Evolutionary conservation across 2,329 filamentous ascomycete genomes (phyloP), one percentile per base, ranked within the genome.

Genomic region (Acarospora socialis): DNA sequence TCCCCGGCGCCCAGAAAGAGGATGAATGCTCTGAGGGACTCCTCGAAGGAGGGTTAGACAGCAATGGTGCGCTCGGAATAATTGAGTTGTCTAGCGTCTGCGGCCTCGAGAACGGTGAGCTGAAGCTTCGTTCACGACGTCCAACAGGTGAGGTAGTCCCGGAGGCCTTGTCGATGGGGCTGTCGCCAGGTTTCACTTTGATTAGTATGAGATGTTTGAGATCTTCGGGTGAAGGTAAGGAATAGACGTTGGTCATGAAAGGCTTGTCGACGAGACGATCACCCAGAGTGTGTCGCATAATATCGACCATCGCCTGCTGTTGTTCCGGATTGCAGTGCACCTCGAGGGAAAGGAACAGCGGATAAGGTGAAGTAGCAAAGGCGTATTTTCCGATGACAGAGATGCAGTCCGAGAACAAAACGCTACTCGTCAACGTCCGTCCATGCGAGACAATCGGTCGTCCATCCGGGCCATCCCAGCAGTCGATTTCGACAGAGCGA

Each of bases 401-500:
- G 59, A 98, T 83, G 41, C 87, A 87, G 54, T 95, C 87, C 27
- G 75, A 70, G 57, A 98, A 98, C 21, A 81, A 73, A 34, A 95
- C 84, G 36, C 81, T 77, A 8, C 75, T 87, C 0, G 90, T 95
- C 55, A 92, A 67, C 0, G 86, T 93, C 36, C 77, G 76, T 15
- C 90, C 90, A 47, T 98, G 90, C 39, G 82, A 84, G 19, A 98
- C 90, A 32, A 84, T 73, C 1, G 90, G 90, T 46, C 82, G 73
- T 22, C 82, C 83, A 50, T 93, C 79, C 32, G 72, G 69, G 10
- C 90, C 90, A 55, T 98, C 84, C 90, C 90, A 98, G 56, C 87
- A 95, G 56, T 98, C 90, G 32, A 98, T 83, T 57, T 98, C 90
- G 27, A 98, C 77, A 53, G 90, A 95, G 30, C 90, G 80, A 52